A percentile compares a stretch with the other conserved stretches of the same genome.
These are phyloP conservation scores for Mycena epipterygia DNA, from an alignment of 768 basidiomycete species.

Conservation along the genomic window DNA sequence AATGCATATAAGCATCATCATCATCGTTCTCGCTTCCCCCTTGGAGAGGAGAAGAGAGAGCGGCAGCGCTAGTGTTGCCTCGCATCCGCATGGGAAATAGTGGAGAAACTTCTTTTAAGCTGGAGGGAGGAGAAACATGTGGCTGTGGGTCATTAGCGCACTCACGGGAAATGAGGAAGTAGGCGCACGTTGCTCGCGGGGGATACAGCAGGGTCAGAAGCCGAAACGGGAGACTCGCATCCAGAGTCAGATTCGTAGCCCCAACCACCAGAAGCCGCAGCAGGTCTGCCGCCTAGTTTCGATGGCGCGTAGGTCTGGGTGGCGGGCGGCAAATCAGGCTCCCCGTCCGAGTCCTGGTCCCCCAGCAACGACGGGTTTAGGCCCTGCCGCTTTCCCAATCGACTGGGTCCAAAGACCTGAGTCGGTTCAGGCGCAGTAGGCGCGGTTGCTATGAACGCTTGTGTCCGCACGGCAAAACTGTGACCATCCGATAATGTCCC, in stretches of 20 bases:
- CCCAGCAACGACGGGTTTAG: constrained; percentile 23
- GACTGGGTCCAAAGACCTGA: constrained; percentile 58
- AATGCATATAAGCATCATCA: constrained; percentile 51
- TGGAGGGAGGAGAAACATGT: constrained; percentile 32
- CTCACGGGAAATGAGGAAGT: neutral
- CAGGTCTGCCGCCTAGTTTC: constrained; percentile 39
- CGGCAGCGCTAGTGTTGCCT: constrained; percentile 27
- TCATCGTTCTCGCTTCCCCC: constrained; percentile 16
- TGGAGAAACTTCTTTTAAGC: constrained; percentile 47
- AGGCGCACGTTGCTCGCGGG: constrained; percentile 23
- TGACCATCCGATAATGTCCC: constrained; percentile 30
- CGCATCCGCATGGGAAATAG: constrained; percentile 34
- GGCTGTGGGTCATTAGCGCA: constrained; percentile 53
- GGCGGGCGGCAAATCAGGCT: constrained; percentile 35
- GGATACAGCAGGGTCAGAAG: neutral
- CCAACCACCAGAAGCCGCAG: constrained; percentile 23
- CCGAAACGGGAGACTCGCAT: constrained; percentile 9
- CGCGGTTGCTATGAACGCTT: constrained; percentile 19
- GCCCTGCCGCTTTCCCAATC: constrained; percentile 44
- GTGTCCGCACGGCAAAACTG: constrained; percentile 32
- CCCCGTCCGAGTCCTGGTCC: constrained; percentile 27
- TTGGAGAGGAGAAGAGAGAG: constrained; percentile 9
- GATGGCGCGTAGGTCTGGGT: constrained; percentile 51
- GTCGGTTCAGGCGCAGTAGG: constrained; percentile 40
- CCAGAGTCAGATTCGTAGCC: constrained; percentile 35